Conservation (phyloP, 202 grass and related monocot genomes). For the Setaria viridis region DNA sequence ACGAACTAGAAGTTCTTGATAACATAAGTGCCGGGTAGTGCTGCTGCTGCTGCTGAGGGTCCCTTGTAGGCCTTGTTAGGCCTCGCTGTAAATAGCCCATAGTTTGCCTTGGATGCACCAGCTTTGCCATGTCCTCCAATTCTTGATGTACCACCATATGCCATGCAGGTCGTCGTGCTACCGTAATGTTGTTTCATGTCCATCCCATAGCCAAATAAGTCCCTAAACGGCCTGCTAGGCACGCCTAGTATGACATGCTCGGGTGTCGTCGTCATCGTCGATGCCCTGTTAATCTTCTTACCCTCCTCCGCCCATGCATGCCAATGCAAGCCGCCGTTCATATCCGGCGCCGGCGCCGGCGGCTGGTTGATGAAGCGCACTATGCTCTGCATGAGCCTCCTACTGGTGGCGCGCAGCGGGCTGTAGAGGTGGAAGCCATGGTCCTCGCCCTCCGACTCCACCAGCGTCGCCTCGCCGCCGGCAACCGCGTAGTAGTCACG, state of each 20-base stretch:
- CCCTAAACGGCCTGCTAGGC: background rate
- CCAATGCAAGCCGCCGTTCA: background rate
- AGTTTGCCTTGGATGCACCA: background rate
- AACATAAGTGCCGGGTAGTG: background rate
- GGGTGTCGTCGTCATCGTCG: background rate
- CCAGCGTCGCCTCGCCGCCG: background rate
- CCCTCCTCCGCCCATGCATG: background rate
- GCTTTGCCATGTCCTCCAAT: background rate
- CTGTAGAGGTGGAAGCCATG: slow-evolving; percentile 3
- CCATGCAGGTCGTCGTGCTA: background rate
- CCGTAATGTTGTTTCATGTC: background rate
- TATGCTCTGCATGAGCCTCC: background rate
- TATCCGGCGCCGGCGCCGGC: background rate
- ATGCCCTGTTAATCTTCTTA: background rate
- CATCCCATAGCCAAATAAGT: background rate
- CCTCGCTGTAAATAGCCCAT: background rate
- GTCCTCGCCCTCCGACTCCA: background rate
- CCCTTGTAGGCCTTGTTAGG: background rate
- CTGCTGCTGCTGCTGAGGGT: background rate
- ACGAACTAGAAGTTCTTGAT: background rate
- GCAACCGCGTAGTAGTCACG: background rate
- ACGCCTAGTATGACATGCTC: background rate
- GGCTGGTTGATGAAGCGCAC: background rate
- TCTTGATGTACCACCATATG: background rate
- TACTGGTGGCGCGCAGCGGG: background rate